Percentiles rank a stretch among this genome's conserved stretches.
These are phyloP conservation scores for Ogataea zsoltii DNA, from an alignment of 805 yeast genomes.

Conservation along the genomic window DNA sequence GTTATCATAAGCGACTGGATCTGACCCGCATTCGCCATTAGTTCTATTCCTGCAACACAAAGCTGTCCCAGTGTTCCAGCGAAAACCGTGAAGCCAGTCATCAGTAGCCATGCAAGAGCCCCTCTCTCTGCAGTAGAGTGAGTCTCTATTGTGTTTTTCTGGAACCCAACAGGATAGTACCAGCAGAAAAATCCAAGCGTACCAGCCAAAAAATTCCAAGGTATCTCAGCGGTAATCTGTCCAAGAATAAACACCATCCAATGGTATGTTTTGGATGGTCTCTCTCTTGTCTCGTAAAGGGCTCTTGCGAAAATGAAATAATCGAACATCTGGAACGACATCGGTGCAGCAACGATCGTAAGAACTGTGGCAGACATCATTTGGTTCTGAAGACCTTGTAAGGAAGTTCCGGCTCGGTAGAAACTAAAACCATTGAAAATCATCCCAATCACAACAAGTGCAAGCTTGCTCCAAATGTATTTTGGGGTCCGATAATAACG, in stretches of 20 bases:
- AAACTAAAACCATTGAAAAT: constrained; percentile 37
- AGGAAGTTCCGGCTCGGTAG: constrained; percentile 42
- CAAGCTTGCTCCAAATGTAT: constrained; percentile 48
- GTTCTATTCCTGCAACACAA: constrained; percentile 53
- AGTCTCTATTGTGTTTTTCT: too few relatives aligned
- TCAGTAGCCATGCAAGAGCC: too few relatives aligned
- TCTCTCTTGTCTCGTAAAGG: constrained; percentile 67
- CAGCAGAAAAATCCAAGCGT: constrained; percentile 47
- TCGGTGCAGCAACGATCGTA: constrained; percentile 56
- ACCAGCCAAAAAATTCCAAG: constrained; percentile 51
- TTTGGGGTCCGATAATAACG: constrained; percentile 49
- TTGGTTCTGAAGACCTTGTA: constrained; percentile 24
- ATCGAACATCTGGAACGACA: constrained; percentile 63
- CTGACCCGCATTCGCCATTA: constrained; percentile 62
- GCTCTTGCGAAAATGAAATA: constrained; percentile 57
- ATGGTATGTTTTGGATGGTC: constrained; percentile 67
- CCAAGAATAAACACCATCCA: constrained; percentile 60
- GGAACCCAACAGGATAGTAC: constrained; percentile 21
- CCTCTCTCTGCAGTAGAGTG: too few relatives aligned
- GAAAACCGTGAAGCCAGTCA: constrained; percentile 33
- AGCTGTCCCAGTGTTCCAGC: constrained; percentile 47
- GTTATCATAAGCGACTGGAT: constrained; percentile 53
- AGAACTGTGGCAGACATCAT: constrained; percentile 53
- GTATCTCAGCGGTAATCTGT: constrained; percentile 57
- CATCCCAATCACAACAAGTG: constrained; percentile 21